These are phyloP conservation scores for Quercus glauca DNA, from an alignment of 306 rosid genomes.

Conservation along the genomic window DNA sequence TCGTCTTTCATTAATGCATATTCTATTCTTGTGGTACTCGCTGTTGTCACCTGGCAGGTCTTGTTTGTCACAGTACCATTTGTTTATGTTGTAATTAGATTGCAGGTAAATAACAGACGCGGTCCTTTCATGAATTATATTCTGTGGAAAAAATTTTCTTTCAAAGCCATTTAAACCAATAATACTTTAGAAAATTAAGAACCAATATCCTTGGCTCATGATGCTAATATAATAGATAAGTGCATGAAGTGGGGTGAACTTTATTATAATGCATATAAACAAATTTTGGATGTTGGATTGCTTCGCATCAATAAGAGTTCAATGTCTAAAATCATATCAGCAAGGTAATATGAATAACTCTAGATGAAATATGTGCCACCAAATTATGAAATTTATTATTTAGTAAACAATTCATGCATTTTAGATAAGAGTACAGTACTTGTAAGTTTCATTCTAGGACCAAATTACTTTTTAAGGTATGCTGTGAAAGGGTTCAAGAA, in stretches of 20 bases:
- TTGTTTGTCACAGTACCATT: conserved; percentile 43
- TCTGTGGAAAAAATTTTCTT: background rate
- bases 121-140: background rate
- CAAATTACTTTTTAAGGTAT: too few species aligned
- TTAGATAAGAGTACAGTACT: too few species aligned
- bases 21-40: conserved; percentile 35
- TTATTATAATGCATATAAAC: too few species aligned
- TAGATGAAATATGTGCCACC: background rate
- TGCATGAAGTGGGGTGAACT: too few species aligned
- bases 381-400: background rate
- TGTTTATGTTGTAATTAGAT: conserved; percentile 27
- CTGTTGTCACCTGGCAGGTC: conserved; percentile 52
- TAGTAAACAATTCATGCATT: too few species aligned
- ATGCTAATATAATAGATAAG: background rate
- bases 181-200: background rate
- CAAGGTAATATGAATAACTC: background rate
- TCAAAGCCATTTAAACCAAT: background rate
- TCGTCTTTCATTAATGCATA: conserved; percentile 16
- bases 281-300: background rate
- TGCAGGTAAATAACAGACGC: conserved; percentile 40
- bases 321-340: background rate
- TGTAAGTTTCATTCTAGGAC: too few species aligned
- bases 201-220: background rate
- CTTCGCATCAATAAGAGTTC: background rate
- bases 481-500: too few species aligned